Conservation (phyloP, 768 basidiomycete genomes). For the Rhodosporidiobolus odoratus region DNA sequence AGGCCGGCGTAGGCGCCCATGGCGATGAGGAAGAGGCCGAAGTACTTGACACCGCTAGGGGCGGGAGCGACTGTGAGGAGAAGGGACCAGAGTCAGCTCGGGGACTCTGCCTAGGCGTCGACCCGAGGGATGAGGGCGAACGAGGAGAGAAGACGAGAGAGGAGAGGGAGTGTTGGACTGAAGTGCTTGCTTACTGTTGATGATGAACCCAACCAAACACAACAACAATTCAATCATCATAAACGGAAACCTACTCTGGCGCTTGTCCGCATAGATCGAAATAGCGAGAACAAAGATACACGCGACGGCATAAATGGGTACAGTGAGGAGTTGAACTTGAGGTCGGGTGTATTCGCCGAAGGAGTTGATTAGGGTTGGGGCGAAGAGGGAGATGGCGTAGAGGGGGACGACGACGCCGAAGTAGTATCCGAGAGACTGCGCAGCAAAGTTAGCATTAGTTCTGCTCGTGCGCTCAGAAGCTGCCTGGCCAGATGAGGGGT, state of each 20-base stretch:
- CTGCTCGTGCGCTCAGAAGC: no score
- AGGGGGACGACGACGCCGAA: slow-evolving; percentile 15
- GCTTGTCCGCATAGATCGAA: slow-evolving; percentile 28
- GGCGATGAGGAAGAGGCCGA: slow-evolving; percentile 39
- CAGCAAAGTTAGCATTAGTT: neutral
- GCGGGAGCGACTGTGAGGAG: slow-evolving; percentile 28
- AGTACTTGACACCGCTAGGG: slow-evolving; percentile 37
- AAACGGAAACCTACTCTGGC: slow-evolving; percentile 37
- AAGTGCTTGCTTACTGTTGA: slow-evolving; percentile 38
- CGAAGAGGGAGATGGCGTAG: slow-evolving; percentile 32
- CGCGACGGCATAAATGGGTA: slow-evolving; percentile 37
- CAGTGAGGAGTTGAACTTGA: slow-evolving; percentile 28
- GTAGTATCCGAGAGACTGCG: slow-evolving; percentile 9
- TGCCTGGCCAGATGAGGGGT: no score
- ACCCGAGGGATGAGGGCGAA: neutral
- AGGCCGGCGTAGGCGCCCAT: slow-evolving; percentile 39
- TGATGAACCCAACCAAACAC: slow-evolving; percentile 37
- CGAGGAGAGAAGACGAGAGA: neutral
- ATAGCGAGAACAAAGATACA: slow-evolving; percentile 31
- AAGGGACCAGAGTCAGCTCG: neutral
- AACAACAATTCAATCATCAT: slow-evolving; percentile 33
- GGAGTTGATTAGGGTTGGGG: slow-evolving; percentile 19
- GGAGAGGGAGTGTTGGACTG: no score
- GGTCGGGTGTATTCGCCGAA: slow-evolving; percentile 36
- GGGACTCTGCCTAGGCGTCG: no score